Evolutionary conservation across 805 yeast species (phyloP).

Genomic region (Nakazawaea populi): DNA sequence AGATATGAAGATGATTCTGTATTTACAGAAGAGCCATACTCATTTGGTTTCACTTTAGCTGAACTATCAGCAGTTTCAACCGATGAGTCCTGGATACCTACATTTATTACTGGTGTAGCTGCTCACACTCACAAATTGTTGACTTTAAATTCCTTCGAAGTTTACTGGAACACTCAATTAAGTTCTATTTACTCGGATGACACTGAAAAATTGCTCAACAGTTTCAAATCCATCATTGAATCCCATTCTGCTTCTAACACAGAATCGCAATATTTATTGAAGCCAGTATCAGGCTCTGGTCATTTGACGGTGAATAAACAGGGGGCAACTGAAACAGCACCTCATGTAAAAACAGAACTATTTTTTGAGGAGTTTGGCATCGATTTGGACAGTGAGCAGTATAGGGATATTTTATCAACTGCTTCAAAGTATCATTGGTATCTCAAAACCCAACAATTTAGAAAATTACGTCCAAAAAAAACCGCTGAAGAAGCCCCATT

Average conservation of each 20-base stretch:
- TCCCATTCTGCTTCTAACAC: slow-evolving; percentile 21
- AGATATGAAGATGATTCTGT: slow-evolving; percentile 80
- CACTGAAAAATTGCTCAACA: slow-evolving; percentile 40
- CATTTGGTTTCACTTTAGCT: slow-evolving; percentile 75
- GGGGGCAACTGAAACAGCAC: slow-evolving; percentile 61
- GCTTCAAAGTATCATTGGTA: slow-evolving; percentile 79
- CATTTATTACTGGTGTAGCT: slow-evolving; percentile 70
- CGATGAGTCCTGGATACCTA: slow-evolving; percentile 77
- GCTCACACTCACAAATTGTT: slow-evolving; percentile 69
- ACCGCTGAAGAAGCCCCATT: slow-evolving; percentile 57
- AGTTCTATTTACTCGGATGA: slow-evolving; percentile 41
- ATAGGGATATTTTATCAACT: slow-evolving; percentile 73
- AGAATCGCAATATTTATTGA: slow-evolving; percentile 52
- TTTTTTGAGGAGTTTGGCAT: slow-evolving; percentile 87
- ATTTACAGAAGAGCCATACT: slow-evolving; percentile 69
- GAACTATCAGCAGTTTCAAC: slow-evolving; percentile 93
- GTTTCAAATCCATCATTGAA: slow-evolving; percentile 40
- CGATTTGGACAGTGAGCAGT: slow-evolving; percentile 78
- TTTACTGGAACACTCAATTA: slow-evolving; percentile 79
- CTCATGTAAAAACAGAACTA: slow-evolving; percentile 69
- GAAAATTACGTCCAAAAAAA: slow-evolving; percentile 58
- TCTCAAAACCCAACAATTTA: slow-evolving; percentile 67
- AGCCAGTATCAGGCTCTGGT: slow-evolving; percentile 89
- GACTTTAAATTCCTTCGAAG: slow-evolving; percentile 65
- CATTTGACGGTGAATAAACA: slow-evolving; percentile 72